These are phyloP conservation scores for Cyclotella atomus DNA, from an alignment of 108 stramenopile species.

Conservation along the genomic window DNA sequence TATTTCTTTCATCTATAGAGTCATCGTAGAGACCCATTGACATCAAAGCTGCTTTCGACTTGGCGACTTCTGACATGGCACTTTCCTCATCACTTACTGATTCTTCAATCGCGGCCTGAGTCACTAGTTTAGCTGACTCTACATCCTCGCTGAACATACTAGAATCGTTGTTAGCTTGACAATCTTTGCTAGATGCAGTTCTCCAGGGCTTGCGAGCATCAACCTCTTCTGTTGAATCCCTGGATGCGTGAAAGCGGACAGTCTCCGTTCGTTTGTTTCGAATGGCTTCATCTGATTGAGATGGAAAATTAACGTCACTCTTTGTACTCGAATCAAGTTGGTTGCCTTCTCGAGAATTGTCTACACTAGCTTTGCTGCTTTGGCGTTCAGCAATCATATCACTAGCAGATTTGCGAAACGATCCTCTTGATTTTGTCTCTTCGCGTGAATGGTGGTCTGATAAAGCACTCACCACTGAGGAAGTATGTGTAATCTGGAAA, in stretches of 20 bases:
- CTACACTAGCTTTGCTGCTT: background rate
- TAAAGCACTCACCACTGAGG: conserved; percentile 3
- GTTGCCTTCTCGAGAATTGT: background rate
- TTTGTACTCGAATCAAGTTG: background rate
- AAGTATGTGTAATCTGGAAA: background rate
- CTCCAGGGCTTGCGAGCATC: conserved; percentile 41
- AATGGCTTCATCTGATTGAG: background rate
- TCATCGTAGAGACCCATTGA: conserved; percentile 21
- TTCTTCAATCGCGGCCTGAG: background rate
- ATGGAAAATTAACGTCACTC: conserved; percentile 16
- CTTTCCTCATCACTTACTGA: conserved; percentile 20
- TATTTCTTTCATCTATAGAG: background rate
- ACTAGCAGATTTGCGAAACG: conserved; percentile 15
- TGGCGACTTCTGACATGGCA: conserved; percentile 22
- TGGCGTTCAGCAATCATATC: conserved; percentile 15
- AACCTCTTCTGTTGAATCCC: conserved; percentile 16
- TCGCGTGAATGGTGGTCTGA: conserved; percentile 7
- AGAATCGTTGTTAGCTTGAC: background rate
- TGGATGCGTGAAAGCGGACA: background rate
- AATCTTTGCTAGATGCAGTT: conserved; percentile 13
- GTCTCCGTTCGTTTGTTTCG: conserved; percentile 1
- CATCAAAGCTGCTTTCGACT: conserved; percentile 33
- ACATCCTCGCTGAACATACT: background rate
- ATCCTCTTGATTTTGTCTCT: conserved; percentile 8
- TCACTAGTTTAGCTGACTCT: background rate